Evolutionary conservation across 495 filamentous ascomycete species (phyloP).

Genomic region (Xylaria sp.): DNA sequence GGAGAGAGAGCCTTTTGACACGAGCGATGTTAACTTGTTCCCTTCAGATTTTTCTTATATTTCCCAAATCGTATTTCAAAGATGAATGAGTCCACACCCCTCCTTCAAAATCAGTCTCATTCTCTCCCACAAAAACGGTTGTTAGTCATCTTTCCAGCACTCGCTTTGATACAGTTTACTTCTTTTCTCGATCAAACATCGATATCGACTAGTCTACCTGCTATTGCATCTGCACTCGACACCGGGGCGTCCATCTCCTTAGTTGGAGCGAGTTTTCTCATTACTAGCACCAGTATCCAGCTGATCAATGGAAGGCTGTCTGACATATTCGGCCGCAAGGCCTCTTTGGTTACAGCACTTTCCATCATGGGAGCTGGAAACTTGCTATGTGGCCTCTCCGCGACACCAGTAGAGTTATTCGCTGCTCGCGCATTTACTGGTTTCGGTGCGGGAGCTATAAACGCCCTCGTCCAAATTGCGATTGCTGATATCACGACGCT

Average conservation of each 20-base stretch:
- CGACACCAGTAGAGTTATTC: neutral
- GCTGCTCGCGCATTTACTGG: conserved; percentile 62
- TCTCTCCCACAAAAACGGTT: conserved; percentile 53
- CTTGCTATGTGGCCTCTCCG: neutral
- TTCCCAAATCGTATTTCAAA: neutral
- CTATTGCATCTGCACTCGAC: conserved; percentile 63
- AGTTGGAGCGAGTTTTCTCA: conserved; percentile 69
- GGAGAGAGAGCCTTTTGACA: neutral
- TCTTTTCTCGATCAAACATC: conserved; percentile 69
- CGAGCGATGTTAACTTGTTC: neutral
- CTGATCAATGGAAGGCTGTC: conserved; percentile 41
- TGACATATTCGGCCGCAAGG: conserved; percentile 54
- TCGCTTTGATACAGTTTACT: conserved; percentile 62
- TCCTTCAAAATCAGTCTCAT: neutral
- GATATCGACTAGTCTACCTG: conserved; percentile 65
- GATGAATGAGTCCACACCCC: neutral
- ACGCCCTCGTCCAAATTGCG: conserved; percentile 41
- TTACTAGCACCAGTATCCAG: conserved; percentile 67
- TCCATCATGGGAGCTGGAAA: conserved; percentile 43
- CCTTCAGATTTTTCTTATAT: neutral
- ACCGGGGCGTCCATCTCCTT: conserved; percentile 60
- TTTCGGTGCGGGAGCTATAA: conserved; percentile 71
- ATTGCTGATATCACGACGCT: conserved; percentile 45
- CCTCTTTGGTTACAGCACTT: conserved; percentile 38
- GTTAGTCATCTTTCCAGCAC: conserved; percentile 61